Evolutionary conservation across 352 stramenopile genomes (phyloP).

Genomic region (Globisporangium nodosum): DNA sequence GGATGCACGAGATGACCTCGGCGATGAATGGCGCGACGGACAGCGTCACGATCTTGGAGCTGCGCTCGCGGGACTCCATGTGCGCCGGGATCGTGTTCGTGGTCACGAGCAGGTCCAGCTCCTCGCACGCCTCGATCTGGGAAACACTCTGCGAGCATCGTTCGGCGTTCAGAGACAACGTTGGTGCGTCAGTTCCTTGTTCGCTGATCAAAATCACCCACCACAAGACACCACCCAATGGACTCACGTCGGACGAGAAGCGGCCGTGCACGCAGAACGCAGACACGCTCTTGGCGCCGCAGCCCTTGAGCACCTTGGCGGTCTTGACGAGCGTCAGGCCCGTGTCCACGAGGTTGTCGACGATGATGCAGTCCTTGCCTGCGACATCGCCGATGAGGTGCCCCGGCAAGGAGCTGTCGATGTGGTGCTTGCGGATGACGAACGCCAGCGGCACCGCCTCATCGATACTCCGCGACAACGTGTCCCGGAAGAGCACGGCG

Average conservation of each 20-base stretch:
- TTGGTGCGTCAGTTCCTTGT: background rate
- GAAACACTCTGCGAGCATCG: slow-evolving; percentile 31
- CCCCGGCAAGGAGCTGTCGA: slow-evolving; percentile 56
- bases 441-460: slow-evolving; percentile 76
- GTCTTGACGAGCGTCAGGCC: slow-evolving; percentile 80
- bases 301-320: slow-evolving; percentile 73
- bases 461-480: slow-evolving; percentile 68
- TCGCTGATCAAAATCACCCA: background rate
- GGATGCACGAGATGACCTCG: slow-evolving; percentile 86
- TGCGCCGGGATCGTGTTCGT: slow-evolving; percentile 80
- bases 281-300: slow-evolving; percentile 70
- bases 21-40: slow-evolving; percentile 85
- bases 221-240: slow-evolving; percentile 5
- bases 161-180: background rate
- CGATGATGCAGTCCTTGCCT: slow-evolving; percentile 83
- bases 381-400: slow-evolving; percentile 76
- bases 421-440: slow-evolving; percentile 79
- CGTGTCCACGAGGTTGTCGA: slow-evolving; percentile 86
- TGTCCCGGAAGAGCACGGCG: slow-evolving; percentile 77
- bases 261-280: slow-evolving; percentile 82
- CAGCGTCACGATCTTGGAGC: slow-evolving; percentile 79
- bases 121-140: slow-evolving; percentile 58
- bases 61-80: slow-evolving; percentile 19
- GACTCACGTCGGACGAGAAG: slow-evolving; percentile 71
- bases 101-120: slow-evolving; percentile 79